Base-by-base conservation (phyloP, 2,329 filamentous ascomycete genomes). In the Laburnicola sp. region DNA sequence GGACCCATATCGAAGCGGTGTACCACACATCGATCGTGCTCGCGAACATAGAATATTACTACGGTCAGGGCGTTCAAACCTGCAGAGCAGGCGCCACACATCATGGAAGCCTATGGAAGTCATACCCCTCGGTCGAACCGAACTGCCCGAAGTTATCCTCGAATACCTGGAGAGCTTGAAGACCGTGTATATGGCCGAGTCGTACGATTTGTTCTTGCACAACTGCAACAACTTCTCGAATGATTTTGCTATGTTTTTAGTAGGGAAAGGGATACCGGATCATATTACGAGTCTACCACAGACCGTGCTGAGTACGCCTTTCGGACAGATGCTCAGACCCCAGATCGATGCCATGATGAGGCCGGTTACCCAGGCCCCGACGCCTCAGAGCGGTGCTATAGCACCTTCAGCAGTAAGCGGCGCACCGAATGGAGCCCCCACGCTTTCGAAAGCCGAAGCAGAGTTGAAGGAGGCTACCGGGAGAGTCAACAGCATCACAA, bases 191-290 rank as follows among this genome's bases (percentile, higher is more conserved):
- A 96, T 91, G 0, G 78, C 87, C 6, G 86, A 55, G 83, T 88
- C 89, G 0, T 97, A 97, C 66, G 91, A 97, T 67, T 77, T 97
- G 4, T 96, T 89, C 76, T 63, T 83, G 26, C 91, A 97, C 74
- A 99, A 99, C 70, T 97, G 93, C 78, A 99, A 97, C 76, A 97
- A 97, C 73, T 99, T 97, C 73, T 90, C 89, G 3, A 93, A 97
- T 66, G 91, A 96, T 54, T 86, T 97, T 59, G 80, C 90, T 56
- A 94, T 89, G 72, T 97, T 97, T 57, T 78, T 97, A 0, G 78
- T 97, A 1, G 93, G 94, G 22, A 88, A 86, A 61, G 89, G 90
- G 2, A 97, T 97, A 53, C 94, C 94, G 0, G 82, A 86, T 1
- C 86, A 96, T 63, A 97, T 99, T 59, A 82, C 84, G 27, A 90